Base-by-base conservation (phyloP, 768 basidiomycete species). In the Tylopilus felleus region DNA sequence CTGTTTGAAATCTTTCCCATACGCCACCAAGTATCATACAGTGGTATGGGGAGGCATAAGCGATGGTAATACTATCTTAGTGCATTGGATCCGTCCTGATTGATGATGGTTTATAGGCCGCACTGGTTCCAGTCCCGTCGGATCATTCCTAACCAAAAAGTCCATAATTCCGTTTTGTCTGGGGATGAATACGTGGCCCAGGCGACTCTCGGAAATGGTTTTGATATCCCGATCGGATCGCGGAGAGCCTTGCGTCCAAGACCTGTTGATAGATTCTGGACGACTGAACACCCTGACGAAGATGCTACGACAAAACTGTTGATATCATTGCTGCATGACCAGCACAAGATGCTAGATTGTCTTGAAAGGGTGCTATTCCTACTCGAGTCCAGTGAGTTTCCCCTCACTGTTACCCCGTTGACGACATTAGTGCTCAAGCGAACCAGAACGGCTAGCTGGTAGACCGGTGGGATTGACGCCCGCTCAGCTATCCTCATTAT, bases 321-420 rank as follows among this genome's bases (percentile, higher is more conserved):
- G 16, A 35, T 14, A 5, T 25, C 45, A 9, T n/a, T 54, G 44
- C 35, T 44, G 2, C 35, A 16, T 17, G 40, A 53, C 19, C 38
- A 19, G 21, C n/a, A 14, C 8, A 17, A 45, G 21, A 12, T 44
- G 8, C 44, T 33, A 10, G 38, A 22, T 10, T 52, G 29, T 3
- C 50, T 53, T 2, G 48, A 53, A 14, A 49, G 33, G 19, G 40
- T 59, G 25, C 16, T 59, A 17, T 56, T 50, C 44, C 33, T 56
- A 31, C 47, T 59, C 19, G 14, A 4, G 1, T 47, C 25, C 9
- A 4, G 58, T 56, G 25, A 21, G 58, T 25, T 29, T n/a, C 17
- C 5, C 25, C 25, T 4, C 7, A 7, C 33, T 12, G 2, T 49
- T 22, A 1, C 5, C n/a, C 5, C 2, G 3, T 22, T 38, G 13